These are phyloP conservation scores for Borovskyia barvae DNA, from an alignment of 208 protist species.

Conservation along the genomic window DNA sequence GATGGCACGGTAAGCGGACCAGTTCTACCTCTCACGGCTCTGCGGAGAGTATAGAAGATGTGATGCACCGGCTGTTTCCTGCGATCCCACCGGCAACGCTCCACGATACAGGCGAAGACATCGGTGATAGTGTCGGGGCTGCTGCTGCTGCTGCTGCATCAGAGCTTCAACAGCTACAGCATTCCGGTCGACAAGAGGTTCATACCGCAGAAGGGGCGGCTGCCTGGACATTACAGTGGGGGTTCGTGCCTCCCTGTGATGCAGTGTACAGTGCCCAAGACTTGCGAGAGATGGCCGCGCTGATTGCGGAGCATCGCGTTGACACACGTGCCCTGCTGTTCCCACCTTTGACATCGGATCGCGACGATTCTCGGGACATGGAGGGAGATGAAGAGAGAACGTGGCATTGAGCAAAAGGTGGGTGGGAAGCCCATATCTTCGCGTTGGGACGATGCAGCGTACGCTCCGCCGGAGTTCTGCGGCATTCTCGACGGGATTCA, in stretches of 20 bases:
- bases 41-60: conserved; percentile 1
- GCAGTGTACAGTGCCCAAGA: conserved; percentile 61
- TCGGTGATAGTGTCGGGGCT: not conserved
- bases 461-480: no score
- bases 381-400: no score
- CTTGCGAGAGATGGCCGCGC: conserved; percentile 60
- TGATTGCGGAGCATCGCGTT: conserved; percentile 77
- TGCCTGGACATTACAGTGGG: conserved; percentile 76
- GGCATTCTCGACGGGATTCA: no score
- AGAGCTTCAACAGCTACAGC: conserved; percentile 14
- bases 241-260: conserved; percentile 68
- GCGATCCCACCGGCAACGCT: not conserved
- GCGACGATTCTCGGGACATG: no score
- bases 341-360: no score
- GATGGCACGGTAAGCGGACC: no score
- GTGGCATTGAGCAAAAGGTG: no score
- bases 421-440: no score
- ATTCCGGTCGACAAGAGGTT: conserved; percentile 34
- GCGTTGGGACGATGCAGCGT: no score
- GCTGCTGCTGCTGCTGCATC: not conserved
- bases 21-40: no score
- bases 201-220: conserved; percentile 53
- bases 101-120: not conserved
- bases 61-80: conserved; percentile 2
- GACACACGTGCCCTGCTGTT: conserved; percentile 44